phyloP scores from a whole-genome alignment of 768 basidiomycete genomes.

The Phylloporus arenicola region DNA sequence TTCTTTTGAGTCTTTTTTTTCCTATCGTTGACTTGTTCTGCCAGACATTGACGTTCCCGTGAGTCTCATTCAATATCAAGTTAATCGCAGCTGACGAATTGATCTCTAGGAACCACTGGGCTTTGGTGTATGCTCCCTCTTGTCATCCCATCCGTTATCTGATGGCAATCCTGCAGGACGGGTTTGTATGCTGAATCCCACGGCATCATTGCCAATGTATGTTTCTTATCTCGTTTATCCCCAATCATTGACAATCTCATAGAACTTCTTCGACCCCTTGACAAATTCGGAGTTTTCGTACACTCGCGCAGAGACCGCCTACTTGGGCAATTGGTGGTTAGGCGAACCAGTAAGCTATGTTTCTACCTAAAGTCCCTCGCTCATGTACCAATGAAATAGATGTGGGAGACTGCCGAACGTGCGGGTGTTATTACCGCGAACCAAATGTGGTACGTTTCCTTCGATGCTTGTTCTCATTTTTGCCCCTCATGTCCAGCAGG shows the following conservation, averaged over 20 bases:
- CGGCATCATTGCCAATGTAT: slow-evolving; percentile 84
- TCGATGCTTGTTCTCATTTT: background rate
- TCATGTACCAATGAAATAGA: slow-evolving; percentile 38
- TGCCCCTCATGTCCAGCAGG: slow-evolving; percentile 36
- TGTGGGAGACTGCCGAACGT: slow-evolving; percentile 85
- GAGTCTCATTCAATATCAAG: slow-evolving; percentile 29
- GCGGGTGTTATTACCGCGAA: slow-evolving; percentile 75
- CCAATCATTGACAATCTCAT: background rate
- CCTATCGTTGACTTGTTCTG: slow-evolving; percentile 1
- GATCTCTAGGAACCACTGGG: slow-evolving; percentile 78
- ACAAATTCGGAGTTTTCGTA: slow-evolving; percentile 65
- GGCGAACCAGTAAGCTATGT: slow-evolving; percentile 77
- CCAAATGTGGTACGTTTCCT: slow-evolving; percentile 75
- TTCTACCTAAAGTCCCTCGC: background rate
- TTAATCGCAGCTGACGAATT: slow-evolving; percentile 1
- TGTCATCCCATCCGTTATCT: background rate
- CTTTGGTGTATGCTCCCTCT: slow-evolving; percentile 55
- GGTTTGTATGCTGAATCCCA: slow-evolving; percentile 87
- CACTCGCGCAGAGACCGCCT: slow-evolving; percentile 52
- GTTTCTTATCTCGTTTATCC: slow-evolving; percentile 11
- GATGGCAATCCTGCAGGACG: slow-evolving; percentile 51
- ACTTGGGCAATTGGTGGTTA: slow-evolving; percentile 76
- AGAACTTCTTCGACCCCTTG: slow-evolving; percentile 87
- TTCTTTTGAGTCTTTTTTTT: slow-evolving; percentile 30
- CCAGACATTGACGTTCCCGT: slow-evolving; percentile 89